Evolutionary conservation across 768 basidiomycete genomes (phyloP), one percentile per base, ranked within the genome.

Genomic region (Lentinula raphanica): DNA sequence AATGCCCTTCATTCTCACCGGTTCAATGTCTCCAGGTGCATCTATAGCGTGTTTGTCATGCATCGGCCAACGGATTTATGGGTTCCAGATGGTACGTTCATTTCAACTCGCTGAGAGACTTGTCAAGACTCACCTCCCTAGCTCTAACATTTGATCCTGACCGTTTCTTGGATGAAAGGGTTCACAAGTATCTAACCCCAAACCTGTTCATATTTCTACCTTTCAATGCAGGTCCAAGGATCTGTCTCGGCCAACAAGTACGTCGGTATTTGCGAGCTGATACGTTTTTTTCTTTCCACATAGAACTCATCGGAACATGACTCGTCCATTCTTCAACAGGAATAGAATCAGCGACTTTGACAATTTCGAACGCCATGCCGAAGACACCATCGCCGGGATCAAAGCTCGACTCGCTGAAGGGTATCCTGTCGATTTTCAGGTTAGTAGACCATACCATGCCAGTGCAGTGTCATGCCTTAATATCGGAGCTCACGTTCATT

Each of bases 81-180:
- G 86, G 86, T 86, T 0, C 83, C 84, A 1, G 85, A 87, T 65
- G 85, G 84, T 84, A 60, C 8, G 71, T 50, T 11, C 25, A 6
- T 48, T 23, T 12, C 21, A 17, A 13, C 8, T 15, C 29, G 31
- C 13, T 12, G 50, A 1, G 8, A 5, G 27, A 36, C 19, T 2
- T 50, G 32, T 12, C n/a, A n/a, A n/a, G n/a, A n/a, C n/a, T n/a
- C 21, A 32, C 28, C 27, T 53, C 0, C 19, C 17, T 49, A 85
- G 84, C 85, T 21, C 65, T 77, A 2, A 62, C 69, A 58, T 89
- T 87, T 61, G 86, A 88, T 64, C 87, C 87, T 0, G 82, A 86
- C 59, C 76, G 86, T 1, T 88, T 86, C 75, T 66, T 88, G 39
- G 86, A 88, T 59, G 79, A 81, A 28, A 74, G 86, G 3, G 54